phyloP scores from a whole-genome alignment of 176 grass and related monocot species.

The Bothriochloa decipiens region DNA sequence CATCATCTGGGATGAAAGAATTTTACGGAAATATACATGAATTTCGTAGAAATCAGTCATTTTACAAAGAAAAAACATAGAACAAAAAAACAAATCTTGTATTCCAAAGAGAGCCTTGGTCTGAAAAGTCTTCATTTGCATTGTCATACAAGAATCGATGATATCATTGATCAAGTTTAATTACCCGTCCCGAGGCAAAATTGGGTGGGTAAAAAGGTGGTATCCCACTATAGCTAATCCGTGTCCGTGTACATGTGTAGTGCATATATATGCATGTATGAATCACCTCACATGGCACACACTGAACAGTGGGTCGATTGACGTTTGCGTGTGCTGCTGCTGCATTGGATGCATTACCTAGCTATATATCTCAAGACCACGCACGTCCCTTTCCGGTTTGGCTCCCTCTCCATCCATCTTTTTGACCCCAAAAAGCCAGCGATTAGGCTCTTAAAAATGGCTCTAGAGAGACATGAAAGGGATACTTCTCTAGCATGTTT shows the following conservation, averaged over 20 bases:
- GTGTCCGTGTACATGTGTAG: not conserved
- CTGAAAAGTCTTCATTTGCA: conserved; percentile 11
- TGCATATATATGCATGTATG: not conserved
- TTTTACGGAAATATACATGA: too few relatives aligned
- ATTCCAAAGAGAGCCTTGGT: not conserved
- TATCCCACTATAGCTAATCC: conserved; percentile 49
- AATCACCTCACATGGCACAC: conserved; percentile 65
- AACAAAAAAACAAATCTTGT: not conserved
- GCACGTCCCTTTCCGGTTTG: conserved; percentile 32
- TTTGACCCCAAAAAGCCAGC: conserved; percentile 54
- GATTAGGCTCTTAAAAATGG: conserved; percentile 56
- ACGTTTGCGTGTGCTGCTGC: conserved; percentile 19
- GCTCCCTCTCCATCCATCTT: conserved; percentile 31
- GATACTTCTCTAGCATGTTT: conserved; percentile 55
- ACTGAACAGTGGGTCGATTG: conserved; percentile 54
- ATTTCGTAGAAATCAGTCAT: not conserved
- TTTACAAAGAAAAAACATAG: not conserved
- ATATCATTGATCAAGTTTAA: conserved; percentile 43
- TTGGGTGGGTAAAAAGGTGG: conserved; percentile 60
- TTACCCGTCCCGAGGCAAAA: conserved; percentile 47
- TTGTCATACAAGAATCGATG: not conserved
- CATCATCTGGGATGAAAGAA: not conserved
- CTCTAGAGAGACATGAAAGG: conserved; percentile 70
- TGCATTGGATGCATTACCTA: conserved; percentile 47
- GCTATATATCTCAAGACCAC: not conserved